Base-by-base conservation (phyloP, 148 eudicot species). In the Chenopodium album region DNA sequence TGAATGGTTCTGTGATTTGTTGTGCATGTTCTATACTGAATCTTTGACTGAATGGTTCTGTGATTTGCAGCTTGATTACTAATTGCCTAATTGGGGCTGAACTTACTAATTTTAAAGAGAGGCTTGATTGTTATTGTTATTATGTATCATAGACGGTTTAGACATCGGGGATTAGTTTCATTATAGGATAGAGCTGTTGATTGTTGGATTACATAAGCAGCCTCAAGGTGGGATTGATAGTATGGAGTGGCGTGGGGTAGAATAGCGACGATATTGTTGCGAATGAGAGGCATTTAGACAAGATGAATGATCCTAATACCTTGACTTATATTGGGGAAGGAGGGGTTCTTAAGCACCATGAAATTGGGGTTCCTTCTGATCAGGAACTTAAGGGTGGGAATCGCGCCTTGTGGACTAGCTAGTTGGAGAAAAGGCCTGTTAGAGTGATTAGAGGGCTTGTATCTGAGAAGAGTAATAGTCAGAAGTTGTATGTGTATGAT, bases 251-350 rank as follows among this genome's bases (percentile, higher is more conserved):
- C 22, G 83, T 2, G 90, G 89, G 71, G 31, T 23, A 73, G 41
- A 16, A 32, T 60, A 0, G 93, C 92, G 10, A 87, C 85, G 23
- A 89, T 59, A 72, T 93, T 37, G 93, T 93, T 9, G 81, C 81
- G 0, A 88, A 89, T 29, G 89, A 90, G 11, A 84, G 89, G 44
- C 90, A 91, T 79, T 86, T 80, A 10, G 87, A 90, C 74, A 85
- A 75, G 48, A 73, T 73, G 66, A 81, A 65, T 73, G 81, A 79
- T 63, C 56, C 82, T 3, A 87, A 86, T 73, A 79, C 77, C 7
- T 75, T 91, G 64, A 70, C 29, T 16, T 93, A 89, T 78, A 79
- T 76, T 1, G 93, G 94, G 10, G 89, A 93, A 71, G 97, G 92
- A 34, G 94, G 93, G 47, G 77, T 44, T 70, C 80, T 78, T 10